Base-by-base conservation (phyloP, 2,329 filamentous ascomycete genomes). In the Escovopsis sp. region DNA sequence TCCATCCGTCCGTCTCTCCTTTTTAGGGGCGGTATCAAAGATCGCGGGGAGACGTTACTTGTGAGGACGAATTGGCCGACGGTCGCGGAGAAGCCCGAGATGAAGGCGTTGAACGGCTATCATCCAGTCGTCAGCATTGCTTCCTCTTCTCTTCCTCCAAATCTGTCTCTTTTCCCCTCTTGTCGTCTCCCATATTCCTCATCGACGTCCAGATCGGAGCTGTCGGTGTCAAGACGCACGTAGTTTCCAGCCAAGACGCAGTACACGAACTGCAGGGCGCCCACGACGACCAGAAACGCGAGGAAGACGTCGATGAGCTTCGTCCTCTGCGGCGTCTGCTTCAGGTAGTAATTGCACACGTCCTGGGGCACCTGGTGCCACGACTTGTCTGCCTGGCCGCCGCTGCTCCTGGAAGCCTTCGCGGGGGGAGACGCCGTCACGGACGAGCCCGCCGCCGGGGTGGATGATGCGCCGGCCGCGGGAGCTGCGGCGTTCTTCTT, bases 11-110 rank as follows among this genome's bases (percentile, higher is more conserved):
- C 21, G 9, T 8, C 21, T 4, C 21, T 8, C 3, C 8, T 8
- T 25, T 11, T 25, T 25, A 5, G 21, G 7, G n/a, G 9, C 21
- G 4, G 21, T 25, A 11, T 8, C 8, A 5, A 25, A 11, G 3
- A 11, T 25, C 8, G 9, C 11, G 21, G 21, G 21, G n/a, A 25
- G 16, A 13, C 65, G 64, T 52, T 77, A 67, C 85, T 84, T 34
- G 90, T 94, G 47, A 98, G 74, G 43, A 98, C 90, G 57, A 98
- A 98, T 57, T 98, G 90, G 42, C 90, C 90, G 43, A 98, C 88
- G 1, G 88, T 90, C 13, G 88, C 85, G 41, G 76, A 78, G 66
- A 98, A 98, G 33, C 90, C 92, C 23, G 87, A 84, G 23, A 98
- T 75, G 66, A 98, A 98, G 44, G 92, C 90, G 58, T 98, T 98